Evolutionary conservation across 495 filamentous ascomycete species (phyloP), one percentile per base, ranked within the genome.

Genomic region (Hypomontagnella monticulosa): DNA sequence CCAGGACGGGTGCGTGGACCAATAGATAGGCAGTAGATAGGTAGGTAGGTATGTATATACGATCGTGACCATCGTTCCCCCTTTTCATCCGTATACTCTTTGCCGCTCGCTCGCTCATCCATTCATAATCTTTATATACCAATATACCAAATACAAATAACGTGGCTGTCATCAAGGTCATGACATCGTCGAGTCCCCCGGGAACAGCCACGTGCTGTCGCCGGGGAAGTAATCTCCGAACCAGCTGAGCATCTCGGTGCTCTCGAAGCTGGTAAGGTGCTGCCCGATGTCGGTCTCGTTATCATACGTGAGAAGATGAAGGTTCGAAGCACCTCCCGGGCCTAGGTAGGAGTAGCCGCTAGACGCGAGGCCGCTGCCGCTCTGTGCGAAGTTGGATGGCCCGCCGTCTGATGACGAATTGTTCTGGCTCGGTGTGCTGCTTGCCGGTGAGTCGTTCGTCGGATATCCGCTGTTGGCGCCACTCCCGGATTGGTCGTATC

Each of bases 201-300:
- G 51, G 9, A 62, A 85, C 56, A 83, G 81, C 63, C 80, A 84
- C 46, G 88, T 74, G 55, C 88, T 81, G 67, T 89, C 86, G 36
- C 84, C 83, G 0, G 87, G 87, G n/a, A 88, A 77, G 63, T 89
- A 90, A 64, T 89, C 87, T 0, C 71, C 71, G 14, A 89, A 79
- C 87, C 87, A 91, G 4, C 87, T 86, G 48, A 89, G 77, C 74
- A 89, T 88, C 56, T 92, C 89, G 53, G 89, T 87, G 57, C 83
- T 88, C 69, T 91, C 87, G 60, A 91, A 91, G 60, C 88, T 85
- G 62, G 91, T 76, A 0, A 73, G 60, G 8, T 73, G 71, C 57
- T 73, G 71, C 12, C 71, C 66, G 50, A 73, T 75, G 15, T 87
- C 73, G 81, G 85, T 66, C 78, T 81, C 49, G 41, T 73, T 73